These are phyloP conservation scores for Cyclospora cayetanensis DNA, from an alignment of 169 alveolate genomes.

Conservation along the genomic window DNA sequence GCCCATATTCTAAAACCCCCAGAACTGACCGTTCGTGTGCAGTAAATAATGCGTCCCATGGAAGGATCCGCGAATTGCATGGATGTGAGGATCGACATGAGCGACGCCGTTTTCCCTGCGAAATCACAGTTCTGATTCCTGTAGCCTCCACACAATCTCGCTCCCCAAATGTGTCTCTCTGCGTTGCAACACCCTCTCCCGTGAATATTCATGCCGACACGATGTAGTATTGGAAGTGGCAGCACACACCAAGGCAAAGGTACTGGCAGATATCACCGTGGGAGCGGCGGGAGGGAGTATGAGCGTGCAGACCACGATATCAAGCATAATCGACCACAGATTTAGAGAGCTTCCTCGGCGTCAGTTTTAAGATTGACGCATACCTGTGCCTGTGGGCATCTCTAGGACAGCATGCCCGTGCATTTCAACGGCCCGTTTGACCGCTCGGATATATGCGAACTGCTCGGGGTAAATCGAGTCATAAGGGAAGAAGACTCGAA, in stretches of 20 bases:
- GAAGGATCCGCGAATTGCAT: constrained; percentile 91
- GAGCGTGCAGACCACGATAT: too few species aligned
- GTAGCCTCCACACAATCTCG: too few species aligned
- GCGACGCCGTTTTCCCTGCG: constrained; percentile 97
- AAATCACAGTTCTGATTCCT: too few species aligned
- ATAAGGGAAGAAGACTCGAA: constrained; percentile 95
- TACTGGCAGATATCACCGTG: too few species aligned
- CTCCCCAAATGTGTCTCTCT: too few species aligned
- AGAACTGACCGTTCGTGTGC: constrained; percentile 75
- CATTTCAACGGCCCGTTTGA: constrained; percentile 81
- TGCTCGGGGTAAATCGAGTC: constrained; percentile 96
- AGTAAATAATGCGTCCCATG: constrained; percentile 77
- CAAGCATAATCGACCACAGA: neutral
- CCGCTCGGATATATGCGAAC: constrained; percentile 68
- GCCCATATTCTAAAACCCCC: too few species aligned
- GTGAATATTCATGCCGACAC: too few species aligned
- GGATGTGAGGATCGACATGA: constrained; percentile 92
- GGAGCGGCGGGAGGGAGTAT: too few species aligned
- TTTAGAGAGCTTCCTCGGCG: neutral
- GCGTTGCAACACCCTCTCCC: too few species aligned
- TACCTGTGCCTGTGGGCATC: constrained; percentile 96
- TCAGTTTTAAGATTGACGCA: neutral
- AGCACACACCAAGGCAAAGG: too few species aligned
- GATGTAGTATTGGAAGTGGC: too few species aligned
- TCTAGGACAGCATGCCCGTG: constrained; percentile 97